Conservation (phyloP, 139 green algal species). For the Axilococcus clingmanii region DNA sequence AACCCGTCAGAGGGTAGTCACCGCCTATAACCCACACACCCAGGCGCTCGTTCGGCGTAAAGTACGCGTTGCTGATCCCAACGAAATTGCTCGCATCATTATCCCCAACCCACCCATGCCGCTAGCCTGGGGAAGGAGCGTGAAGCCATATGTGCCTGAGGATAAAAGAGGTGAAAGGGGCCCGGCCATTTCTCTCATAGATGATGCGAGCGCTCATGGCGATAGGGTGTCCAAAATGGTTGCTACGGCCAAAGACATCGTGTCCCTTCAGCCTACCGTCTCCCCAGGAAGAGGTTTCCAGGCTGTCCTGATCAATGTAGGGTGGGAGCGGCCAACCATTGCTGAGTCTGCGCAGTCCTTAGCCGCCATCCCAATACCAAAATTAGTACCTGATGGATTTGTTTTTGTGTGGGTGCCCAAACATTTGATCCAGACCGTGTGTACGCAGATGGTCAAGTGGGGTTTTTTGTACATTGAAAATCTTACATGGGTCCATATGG, state of each 20-base stretch:
- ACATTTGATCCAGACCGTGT: slow-evolving; percentile 36
- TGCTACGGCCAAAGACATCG: background rate
- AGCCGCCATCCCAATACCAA: slow-evolving; percentile 40
- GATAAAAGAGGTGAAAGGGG: background rate
- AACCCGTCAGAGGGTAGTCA: slow-evolving; percentile 42
- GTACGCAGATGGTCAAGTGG: slow-evolving; percentile 39
- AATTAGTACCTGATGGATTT: slow-evolving; percentile 71
- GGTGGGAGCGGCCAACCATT: slow-evolving; percentile 23
- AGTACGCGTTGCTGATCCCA: slow-evolving; percentile 22
- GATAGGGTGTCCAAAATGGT: background rate
- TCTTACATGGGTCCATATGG: slow-evolving; percentile 81
- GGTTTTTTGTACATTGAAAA: slow-evolving; percentile 85
- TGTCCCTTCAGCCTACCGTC: background rate
- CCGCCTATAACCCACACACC: slow-evolving; percentile 59
- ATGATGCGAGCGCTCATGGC: too few species aligned
- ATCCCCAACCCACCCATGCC: slow-evolving; percentile 60
- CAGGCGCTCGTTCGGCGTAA: slow-evolving; percentile 56
- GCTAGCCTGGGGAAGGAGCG: slow-evolving; percentile 66
- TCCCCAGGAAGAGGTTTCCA: slow-evolving; percentile 13
- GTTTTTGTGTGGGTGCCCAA: slow-evolving; percentile 82
- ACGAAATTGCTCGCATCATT: slow-evolving; percentile 41
- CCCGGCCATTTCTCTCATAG: background rate
- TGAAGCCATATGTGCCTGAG: slow-evolving; percentile 47
- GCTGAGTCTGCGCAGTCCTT: slow-evolving; percentile 18
- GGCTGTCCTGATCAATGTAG: slow-evolving; percentile 53